Evolutionary conservation across 139 green algal species (phyloP).

Genomic region (Astrephomene gubernaculifera): DNA sequence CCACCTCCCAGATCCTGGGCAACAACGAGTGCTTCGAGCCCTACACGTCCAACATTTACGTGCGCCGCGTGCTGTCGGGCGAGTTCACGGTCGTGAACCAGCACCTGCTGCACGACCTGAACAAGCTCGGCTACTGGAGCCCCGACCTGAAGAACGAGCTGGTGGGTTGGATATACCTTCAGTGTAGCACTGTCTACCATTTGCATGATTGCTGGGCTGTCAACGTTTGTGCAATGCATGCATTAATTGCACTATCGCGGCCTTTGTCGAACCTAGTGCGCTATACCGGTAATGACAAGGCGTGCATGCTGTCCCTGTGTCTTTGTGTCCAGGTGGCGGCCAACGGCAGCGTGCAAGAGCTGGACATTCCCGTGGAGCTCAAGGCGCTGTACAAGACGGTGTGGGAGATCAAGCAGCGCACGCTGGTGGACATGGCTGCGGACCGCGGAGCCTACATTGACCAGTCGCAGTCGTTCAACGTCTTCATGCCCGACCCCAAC

Average conservation of each 20-base stretch:
- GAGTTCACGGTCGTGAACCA: conserved; percentile 98
- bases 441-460: conserved; percentile 98
- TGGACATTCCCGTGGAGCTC: conserved; percentile 91
- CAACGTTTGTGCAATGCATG: no score
- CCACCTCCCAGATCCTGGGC: conserved; percentile 91
- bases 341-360: conserved; percentile 70
- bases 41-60: conserved; percentile 99
- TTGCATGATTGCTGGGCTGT: no score
- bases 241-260: no score
- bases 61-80: conserved; percentile 94
- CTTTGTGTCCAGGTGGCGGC: conserved; percentile 51
- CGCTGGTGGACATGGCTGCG: conserved; percentile 98
- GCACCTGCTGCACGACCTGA: conserved; percentile 97
- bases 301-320: no score
- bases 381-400: conserved; percentile 99
- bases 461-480: conserved; percentile 96
- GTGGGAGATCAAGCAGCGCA: conserved; percentile 99
- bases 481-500: conserved; percentile 99
- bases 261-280: no score
- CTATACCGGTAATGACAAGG: no score
- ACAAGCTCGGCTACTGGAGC: conserved; percentile 90
- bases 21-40: conserved; percentile 99
- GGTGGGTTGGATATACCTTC: no score
- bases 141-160: conserved; percentile 96
- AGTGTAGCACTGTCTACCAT: no score